Conservation (phyloP, 2,329 filamentous ascomycete species). For the Aspergillus tubingensis region DNA sequence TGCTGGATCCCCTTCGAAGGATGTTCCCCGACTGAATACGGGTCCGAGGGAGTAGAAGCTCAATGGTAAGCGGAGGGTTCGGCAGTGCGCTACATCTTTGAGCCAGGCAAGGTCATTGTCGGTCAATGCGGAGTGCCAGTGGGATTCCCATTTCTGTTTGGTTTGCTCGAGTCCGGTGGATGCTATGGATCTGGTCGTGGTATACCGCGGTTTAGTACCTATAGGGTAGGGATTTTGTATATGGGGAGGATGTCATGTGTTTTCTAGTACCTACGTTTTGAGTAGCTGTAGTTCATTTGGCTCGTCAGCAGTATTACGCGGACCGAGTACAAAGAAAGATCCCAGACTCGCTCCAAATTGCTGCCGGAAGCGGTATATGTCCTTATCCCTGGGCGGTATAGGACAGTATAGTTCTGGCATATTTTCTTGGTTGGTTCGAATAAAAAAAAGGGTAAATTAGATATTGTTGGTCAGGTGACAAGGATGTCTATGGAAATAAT, state of each 20-base stretch:
- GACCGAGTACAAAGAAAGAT: slow-evolving; percentile 62
- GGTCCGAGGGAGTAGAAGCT: slow-evolving; percentile 61
- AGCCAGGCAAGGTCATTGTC: slow-evolving; percentile 58
- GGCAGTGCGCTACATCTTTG: slow-evolving; percentile 54
- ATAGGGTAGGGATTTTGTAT: no score
- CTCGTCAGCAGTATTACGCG: slow-evolving; percentile 44
- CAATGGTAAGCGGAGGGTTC: slow-evolving; percentile 61
- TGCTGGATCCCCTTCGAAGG: slow-evolving; percentile 51
- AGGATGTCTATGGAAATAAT: not conserved
- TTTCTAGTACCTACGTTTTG: slow-evolving; percentile 33
- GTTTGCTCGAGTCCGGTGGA: slow-evolving; percentile 52
- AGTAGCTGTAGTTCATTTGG: slow-evolving; percentile 57
- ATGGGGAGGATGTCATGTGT: no score
- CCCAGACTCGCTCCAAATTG: slow-evolving; percentile 63
- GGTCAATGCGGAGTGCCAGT: slow-evolving; percentile 55
- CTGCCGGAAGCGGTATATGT: slow-evolving; percentile 56
- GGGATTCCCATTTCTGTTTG: slow-evolving; percentile 53
- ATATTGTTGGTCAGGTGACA: not conserved
- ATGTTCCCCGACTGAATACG: slow-evolving; percentile 52
- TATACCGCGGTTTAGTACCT: not conserved
- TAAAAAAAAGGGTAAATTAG: no score
- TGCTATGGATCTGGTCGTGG: slow-evolving; percentile 42
- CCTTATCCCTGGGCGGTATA: slow-evolving; percentile 20
- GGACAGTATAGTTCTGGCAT: slow-evolving; percentile 5
- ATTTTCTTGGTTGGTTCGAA: not conserved